Base-by-base conservation (phyloP, 805 yeast genomes). In the Hanseniaspora lindneri region DNA sequence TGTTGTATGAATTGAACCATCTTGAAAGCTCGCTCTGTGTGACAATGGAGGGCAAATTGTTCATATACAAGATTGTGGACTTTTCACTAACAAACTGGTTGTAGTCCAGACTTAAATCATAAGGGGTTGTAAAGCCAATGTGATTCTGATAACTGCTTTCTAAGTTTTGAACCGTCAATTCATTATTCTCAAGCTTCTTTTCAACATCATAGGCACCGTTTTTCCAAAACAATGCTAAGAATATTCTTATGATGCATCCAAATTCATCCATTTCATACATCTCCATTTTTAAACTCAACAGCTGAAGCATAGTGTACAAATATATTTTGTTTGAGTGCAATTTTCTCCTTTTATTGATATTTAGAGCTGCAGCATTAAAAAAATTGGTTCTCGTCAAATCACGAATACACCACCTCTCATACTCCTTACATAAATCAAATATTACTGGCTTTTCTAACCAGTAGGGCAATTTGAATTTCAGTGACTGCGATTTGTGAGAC, bases 1-100 rank as follows among this genome's bases (percentile, higher is more conserved):
- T 82, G 2, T 94, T 94, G 60, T 75, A 80, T 60, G 83, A 92
- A 3, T 86, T 77, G 61, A 86, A 87, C 95, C 96, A 88, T 28
- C 81, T 72, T 66, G 87, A 96, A 41, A 87, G 69, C 64, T 88
- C 96, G 44, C 86, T 73, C 63, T 88, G 96, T 1, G 95, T 88
- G 5, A 89, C 83, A 57, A 87, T 96, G 23, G 70, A 69, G 2
- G 95, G 88, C 54, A 88, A 66, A 61, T 85, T 86, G n/a, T 82
- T 72, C 63, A 87, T 67, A 61, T 78, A 84, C 47, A 87, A 62
- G n/a, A 85, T 83, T 57, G 78, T 79, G 3, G 94, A 83, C 50
- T 80, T 70, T 61, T 86, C 95, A 14, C 71, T 65, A 33, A 75
- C 60, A 58, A 87, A 87, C 7, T 76, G 75, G 40, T 73, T 69